phyloP scores from a whole-genome alignment of 1,284 basidiomycete species.

The Ustilago loliicola region DNA sequence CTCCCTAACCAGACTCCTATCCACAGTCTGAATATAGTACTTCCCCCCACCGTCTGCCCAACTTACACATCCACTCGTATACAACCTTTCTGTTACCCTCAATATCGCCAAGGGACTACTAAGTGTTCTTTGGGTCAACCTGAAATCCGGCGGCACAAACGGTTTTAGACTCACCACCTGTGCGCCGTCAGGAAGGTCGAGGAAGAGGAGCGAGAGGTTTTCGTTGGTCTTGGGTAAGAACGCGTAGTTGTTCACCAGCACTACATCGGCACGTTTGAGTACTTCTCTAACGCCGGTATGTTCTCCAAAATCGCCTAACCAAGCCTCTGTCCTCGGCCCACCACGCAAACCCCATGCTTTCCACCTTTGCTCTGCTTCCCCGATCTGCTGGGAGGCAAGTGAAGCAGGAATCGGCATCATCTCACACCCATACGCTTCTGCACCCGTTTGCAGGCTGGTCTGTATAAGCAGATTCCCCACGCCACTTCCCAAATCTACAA shows the following conservation, averaged over 20 bases:
- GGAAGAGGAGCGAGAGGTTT: conserved; percentile 74
- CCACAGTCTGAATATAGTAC: conserved; percentile 66
- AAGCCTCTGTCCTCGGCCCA: conserved; percentile 70
- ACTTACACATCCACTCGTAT: conserved; percentile 62
- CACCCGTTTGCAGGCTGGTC: conserved; percentile 74
- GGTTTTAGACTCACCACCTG: conserved; percentile 74
- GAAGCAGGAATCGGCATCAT: conserved; percentile 73
- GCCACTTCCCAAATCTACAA: conserved; percentile 75
- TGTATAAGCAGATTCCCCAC: conserved; percentile 75
- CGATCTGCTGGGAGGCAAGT: conserved; percentile 73
- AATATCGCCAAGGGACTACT: conserved; percentile 66
- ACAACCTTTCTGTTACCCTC: conserved; percentile 58
- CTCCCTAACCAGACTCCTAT: conserved; percentile 47
- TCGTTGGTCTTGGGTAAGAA: conserved; percentile 74
- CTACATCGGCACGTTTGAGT: conserved; percentile 73
- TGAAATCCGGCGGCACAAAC: conserved; percentile 73
- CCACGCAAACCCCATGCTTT: conserved; percentile 73
- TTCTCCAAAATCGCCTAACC: conserved; percentile 74
- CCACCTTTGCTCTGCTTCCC: conserved; percentile 73
- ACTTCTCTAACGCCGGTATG: conserved; percentile 67
- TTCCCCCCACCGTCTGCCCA: conserved; percentile 68
- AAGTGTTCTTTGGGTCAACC: conserved; percentile 72
- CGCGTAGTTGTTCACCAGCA: conserved; percentile 75
- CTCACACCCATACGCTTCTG: conserved; percentile 73
- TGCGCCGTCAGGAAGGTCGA: conserved; percentile 74